A percentile compares a stretch with the other conserved stretches of the same genome.
Conservation (phyloP, 2,329 filamentous ascomycete species). For the Trichoderma koningiopsis region DNA sequence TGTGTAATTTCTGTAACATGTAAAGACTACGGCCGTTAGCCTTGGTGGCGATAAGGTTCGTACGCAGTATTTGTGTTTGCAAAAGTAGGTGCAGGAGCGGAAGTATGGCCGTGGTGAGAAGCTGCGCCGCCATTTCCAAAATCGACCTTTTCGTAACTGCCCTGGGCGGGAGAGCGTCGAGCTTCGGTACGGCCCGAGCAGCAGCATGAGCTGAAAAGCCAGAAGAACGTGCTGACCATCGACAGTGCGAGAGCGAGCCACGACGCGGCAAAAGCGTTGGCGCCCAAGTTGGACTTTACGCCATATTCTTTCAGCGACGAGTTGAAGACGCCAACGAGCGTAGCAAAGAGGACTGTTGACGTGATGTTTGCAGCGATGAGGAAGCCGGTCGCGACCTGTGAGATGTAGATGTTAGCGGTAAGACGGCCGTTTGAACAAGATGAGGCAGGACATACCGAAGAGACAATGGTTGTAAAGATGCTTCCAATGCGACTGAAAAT, state of each 20-base stretch:
- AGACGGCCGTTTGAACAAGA: neutral
- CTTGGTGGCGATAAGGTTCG: constrained; percentile 12
- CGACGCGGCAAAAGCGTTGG: constrained; percentile 11
- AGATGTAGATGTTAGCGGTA: neutral
- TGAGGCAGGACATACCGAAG: neutral
- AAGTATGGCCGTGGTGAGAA: neutral
- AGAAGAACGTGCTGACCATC: neutral
- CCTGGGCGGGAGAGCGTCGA: neutral
- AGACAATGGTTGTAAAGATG: constrained; percentile 4
- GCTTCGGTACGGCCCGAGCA: constrained; percentile 17
- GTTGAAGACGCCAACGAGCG: neutral
- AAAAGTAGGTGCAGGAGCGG: neutral
- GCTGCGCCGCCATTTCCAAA: neutral
- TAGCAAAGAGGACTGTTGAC: constrained; percentile 4
- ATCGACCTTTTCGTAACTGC: constrained; percentile 17
- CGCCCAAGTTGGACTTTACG: neutral
- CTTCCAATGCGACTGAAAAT: constrained; percentile 21
- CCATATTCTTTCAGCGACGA: constrained; percentile 13
- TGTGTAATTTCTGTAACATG: neutral
- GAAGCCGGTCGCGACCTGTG: constrained; percentile 6
- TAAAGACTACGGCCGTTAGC: neutral
- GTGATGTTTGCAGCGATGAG: constrained; percentile 13
- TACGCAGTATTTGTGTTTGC: constrained; percentile 7
- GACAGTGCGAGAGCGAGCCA: constrained; percentile 14
- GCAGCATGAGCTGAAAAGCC: constrained; percentile 21